These are phyloP conservation scores for Ceriops decandra DNA, from an alignment of 345 rosid genomes.

Conservation along the genomic window DNA sequence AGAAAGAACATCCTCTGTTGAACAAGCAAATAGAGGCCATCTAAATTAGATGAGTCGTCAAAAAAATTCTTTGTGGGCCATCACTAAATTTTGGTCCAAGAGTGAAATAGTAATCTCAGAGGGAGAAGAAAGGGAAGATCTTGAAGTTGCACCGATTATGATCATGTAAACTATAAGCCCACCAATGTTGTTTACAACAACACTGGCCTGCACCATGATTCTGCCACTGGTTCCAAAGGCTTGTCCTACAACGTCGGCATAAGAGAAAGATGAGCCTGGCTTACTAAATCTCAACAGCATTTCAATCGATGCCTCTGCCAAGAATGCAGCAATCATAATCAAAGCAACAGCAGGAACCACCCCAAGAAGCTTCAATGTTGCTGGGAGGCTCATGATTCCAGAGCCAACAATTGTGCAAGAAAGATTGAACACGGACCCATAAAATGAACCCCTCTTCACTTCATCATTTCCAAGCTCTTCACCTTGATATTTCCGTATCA, in stretches of 20 bases:
- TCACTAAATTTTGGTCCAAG: too few relatives aligned
- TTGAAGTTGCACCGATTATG: not conserved
- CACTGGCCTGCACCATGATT: not conserved
- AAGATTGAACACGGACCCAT: not conserved
- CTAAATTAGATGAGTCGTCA: too few relatives aligned
- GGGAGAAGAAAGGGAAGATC: not conserved
- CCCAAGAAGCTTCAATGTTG: not conserved
- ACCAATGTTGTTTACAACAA: not conserved
- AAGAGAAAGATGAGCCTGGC: conserved; percentile 1
- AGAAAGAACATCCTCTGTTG: not conserved
- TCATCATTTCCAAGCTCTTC: not conserved
- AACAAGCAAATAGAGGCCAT: too few relatives aligned
- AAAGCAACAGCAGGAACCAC: not conserved
- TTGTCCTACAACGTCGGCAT: not conserved
- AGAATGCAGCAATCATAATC: not conserved
- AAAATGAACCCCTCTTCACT: not conserved
- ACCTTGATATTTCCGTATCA: not conserved
- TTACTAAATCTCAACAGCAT: not conserved
- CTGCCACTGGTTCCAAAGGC: not conserved
- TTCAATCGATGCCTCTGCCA: not conserved
- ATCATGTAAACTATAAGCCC: not conserved
- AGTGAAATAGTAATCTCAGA: too few relatives aligned
- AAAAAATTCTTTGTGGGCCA: too few relatives aligned
- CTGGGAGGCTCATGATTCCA: conserved; percentile 1
- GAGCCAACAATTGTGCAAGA: not conserved